Percentiles rank a stretch among this genome's conserved stretches.
phyloP scores from a whole-genome alignment of 2,329 filamentous ascomycete genomes.

The Colletotrichum liriopes region DNA sequence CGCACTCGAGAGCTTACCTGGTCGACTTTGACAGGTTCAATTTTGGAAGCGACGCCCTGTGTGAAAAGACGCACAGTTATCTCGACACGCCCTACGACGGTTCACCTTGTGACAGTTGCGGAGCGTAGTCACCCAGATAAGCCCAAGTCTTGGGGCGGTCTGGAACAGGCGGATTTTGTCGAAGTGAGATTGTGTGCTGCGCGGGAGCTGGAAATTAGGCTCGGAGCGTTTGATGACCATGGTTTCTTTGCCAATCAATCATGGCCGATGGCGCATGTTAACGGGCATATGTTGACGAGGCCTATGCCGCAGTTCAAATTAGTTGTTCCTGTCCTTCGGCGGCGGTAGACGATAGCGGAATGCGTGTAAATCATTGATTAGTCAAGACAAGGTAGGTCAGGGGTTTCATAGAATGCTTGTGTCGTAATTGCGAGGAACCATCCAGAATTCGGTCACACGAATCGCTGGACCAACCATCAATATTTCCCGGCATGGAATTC shows the following conservation, averaged over 20 bases:
- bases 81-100: neutral
- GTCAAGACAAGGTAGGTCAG: neutral
- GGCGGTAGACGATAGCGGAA: neutral
- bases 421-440: too few relatives aligned
- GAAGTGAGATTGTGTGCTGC: slow-evolving; percentile 12
- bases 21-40: slow-evolving; percentile 3
- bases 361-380: too few relatives aligned
- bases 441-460: too few relatives aligned
- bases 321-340: neutral
- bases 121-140: neutral
- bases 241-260: neutral
- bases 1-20: slow-evolving; percentile 1
- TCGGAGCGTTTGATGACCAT: neutral
- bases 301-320: neutral
- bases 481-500: too few relatives aligned
- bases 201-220: neutral
- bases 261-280: neutral
- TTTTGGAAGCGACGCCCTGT: neutral
- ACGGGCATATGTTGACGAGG: neutral
- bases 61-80: neutral
- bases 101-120: neutral
- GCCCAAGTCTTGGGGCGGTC: slow-evolving; percentile 7
- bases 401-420: too few relatives aligned
- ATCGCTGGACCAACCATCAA: too few relatives aligned
- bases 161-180: slow-evolving; percentile 10